These are phyloP conservation scores for Pochonia chlamydosporia DNA, from an alignment of 2,329 filamentous ascomycete species.

Conservation along the genomic window DNA sequence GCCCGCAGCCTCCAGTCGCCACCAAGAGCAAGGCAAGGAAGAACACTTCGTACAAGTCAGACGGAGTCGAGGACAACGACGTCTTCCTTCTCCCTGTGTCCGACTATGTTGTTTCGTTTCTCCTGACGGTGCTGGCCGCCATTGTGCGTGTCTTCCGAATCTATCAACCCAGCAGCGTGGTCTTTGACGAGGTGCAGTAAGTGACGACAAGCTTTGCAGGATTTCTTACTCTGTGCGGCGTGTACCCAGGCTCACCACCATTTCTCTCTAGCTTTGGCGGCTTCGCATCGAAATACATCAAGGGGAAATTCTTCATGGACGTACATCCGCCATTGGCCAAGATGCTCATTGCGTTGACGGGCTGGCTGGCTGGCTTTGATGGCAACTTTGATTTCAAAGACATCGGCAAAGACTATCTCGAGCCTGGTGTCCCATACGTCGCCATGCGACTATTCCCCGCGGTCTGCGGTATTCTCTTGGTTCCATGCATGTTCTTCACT, in stretches of 20 bases:
- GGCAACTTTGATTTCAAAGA: slow-evolving; percentile 99
- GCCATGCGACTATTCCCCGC: slow-evolving; percentile 94
- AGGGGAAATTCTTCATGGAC: slow-evolving; percentile 99
- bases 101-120: slow-evolving; percentile 73
- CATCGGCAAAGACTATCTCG: slow-evolving; percentile 97
- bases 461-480: slow-evolving; percentile 78
- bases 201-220: slow-evolving; percentile 32
- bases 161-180: slow-evolving; percentile 91
- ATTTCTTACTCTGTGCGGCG: slow-evolving; percentile 3
- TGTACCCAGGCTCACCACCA: slow-evolving; percentile 9
- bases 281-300: slow-evolving; percentile 98
- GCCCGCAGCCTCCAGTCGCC: slow-evolving; percentile 25
- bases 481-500: slow-evolving; percentile 91
- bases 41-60: slow-evolving; percentile 61
- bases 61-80: slow-evolving; percentile 83
- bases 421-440: slow-evolving; percentile 92
- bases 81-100: slow-evolving; percentile 78
- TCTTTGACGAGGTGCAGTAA: slow-evolving; percentile 99
- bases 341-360: slow-evolving; percentile 89
- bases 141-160: slow-evolving; percentile 89
- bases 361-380: slow-evolving; percentile 91
- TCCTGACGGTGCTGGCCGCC: slow-evolving; percentile 69
- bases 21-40: slow-evolving; percentile 32
- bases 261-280: slow-evolving; percentile 72
- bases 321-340: slow-evolving; percentile 98